Percentiles rank a stretch among this genome's conserved stretches.
Conservation (phyloP, 2,329 filamentous ascomycete species). For the Ophiostoma australiae region DNA sequence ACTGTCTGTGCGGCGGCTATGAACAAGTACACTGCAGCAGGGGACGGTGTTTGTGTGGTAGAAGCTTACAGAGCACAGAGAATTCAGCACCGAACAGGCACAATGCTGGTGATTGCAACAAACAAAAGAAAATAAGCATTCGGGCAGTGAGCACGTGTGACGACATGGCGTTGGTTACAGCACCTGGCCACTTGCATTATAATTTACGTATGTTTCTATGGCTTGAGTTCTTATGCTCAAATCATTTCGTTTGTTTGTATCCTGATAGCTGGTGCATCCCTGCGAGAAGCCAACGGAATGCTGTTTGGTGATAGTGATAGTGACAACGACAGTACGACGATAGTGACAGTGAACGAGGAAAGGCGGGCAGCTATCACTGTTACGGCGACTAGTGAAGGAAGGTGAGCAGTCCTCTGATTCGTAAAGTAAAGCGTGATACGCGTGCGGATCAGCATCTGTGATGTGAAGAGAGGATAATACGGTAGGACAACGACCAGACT, state of each 20-base stretch:
- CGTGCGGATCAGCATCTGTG: neutral
- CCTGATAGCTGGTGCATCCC: neutral
- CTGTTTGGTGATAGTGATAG: conserved; percentile 14
- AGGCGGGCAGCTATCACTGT: neutral
- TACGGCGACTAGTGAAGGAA: neutral
- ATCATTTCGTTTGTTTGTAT: neutral
- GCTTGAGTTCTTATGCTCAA: no score
- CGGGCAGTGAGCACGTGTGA: neutral
- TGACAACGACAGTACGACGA: neutral
- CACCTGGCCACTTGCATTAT: neutral
- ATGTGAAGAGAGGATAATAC: neutral
- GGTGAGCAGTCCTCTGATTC: neutral
- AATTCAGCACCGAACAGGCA: neutral
- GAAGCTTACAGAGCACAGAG: neutral
- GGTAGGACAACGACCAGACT: neutral
- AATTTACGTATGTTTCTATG: neutral
- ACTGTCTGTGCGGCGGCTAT: conserved; percentile 3
- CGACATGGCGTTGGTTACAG: neutral
- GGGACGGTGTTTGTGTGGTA: no score
- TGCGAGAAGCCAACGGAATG: neutral
- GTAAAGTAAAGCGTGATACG: neutral
- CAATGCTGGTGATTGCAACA: no score
- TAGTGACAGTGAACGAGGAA: neutral
- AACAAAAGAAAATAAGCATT: neutral
- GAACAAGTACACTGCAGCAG: no score